Base-by-base conservation (phyloP, 352 stramenopile species). In the Pythium brachiatum region DNA sequence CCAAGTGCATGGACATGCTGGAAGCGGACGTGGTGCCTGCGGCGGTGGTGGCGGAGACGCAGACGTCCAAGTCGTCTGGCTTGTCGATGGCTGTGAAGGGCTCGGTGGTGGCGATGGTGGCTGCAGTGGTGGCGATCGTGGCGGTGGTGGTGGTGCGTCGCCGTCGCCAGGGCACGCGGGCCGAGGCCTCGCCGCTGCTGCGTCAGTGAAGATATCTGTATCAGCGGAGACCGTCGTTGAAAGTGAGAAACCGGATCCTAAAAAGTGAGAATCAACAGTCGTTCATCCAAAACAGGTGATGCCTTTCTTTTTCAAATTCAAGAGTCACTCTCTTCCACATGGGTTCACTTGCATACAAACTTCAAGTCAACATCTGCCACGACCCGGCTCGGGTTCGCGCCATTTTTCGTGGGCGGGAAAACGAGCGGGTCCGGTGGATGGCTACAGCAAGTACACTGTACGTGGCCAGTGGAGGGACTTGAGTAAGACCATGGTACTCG, bases 1-100 rank as follows among this genome's bases (percentile, higher is more conserved):
- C 78, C 41, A 85, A 80, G 56, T 93, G 84, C 60, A 66, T 93
- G 29, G 68, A 83, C 39, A 25, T 68, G 26, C 18, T 46, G 34
- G 25, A 43, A 53, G 57, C 16, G 50, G 27, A 27, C 1, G 53
- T 59, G 23, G 52, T 34, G 56, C 20, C 43, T 29, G n/a, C n/a
- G n/a, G n/a, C n/a, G n/a, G 36, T 44, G 4, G 36, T 44, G 36
- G 36, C 36, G 13, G 15, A 20, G 36, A n/a, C n/a, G 43, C 20
- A 3, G 43, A 26, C 43, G 21, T 15, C 43, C 16, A 3, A 4
- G 7, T 48, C 41, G 18, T 26, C 41, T 5, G 20, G 43, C 7
- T 20, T 50, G 43, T 50, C 36, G 36, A 44, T 18, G 6, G 5
- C 21, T 3, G 8, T 18, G 12, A 44, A 23, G 36, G 21, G 36